Evolutionary conservation across 1,284 basidiomycete species (phyloP), one percentile per base, ranked within the genome.

Genomic region (Fistulinella staudtii): DNA sequence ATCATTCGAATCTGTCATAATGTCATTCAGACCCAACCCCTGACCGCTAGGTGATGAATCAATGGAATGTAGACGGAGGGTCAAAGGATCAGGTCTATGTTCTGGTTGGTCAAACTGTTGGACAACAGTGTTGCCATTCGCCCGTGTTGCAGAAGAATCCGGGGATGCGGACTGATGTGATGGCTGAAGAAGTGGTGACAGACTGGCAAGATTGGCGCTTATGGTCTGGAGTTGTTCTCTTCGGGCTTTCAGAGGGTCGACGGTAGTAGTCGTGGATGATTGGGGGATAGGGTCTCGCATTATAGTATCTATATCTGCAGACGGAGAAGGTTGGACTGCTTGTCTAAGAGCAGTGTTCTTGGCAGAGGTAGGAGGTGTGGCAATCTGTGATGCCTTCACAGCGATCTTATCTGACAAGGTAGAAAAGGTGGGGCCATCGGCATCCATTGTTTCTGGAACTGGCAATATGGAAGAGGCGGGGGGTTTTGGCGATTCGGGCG

Each of bases 1-100:
- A 86, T 33, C 21, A 4, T 33, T 20, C n/a, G 33, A 34, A 10
- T 43, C 29, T 13, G 23, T 29, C 11, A 15, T 15, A 8, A 29
- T 25, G 25, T 49, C 35, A 6, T 18, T 4, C 11, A 24, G 11
- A n/a, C 23, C 31, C 23, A 20, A 24, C 20, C 28, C 29, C 11
- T n/a, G 14, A 6, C 1, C 33, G 9, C 10, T 31, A 39, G 49
- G 13, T 2, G 34, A 30, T 15, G 36, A 47, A n/a, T 36, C 36
- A 10, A 18, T n/a, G 29, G 28, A 7, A 25, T 47, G 47, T 13
- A 54, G 51, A 31, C 42, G 33, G n/a, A 6, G 47, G 7, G 22
- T 9, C 13, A 50, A 8, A 13, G 44, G n/a, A 1, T 7, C 14
- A 29, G 27, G 8, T 5, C 14, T 21, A 9, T 37, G 31, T 17